phyloP scores from a whole-genome alignment of 441 rosid species.

The Populus hybrid region DNA sequence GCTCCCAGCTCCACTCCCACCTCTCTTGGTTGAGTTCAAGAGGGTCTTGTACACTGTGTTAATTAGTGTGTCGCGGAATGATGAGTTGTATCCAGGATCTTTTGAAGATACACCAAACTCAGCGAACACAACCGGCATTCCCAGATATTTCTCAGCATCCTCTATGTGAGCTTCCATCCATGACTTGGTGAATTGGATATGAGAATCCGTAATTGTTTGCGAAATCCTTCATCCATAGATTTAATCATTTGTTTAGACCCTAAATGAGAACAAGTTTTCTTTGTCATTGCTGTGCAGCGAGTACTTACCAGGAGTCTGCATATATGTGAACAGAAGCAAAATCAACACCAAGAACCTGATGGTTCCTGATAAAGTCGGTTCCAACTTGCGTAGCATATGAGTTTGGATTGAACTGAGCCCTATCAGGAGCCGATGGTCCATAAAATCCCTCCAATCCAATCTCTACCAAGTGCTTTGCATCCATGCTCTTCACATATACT shows the following conservation, averaged over 20 bases:
- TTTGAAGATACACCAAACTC: constrained; percentile 87
- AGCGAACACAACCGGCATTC: constrained; percentile 81
- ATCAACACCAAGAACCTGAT: constrained; percentile 54
- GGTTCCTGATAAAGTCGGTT: constrained; percentile 65
- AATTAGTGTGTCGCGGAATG: constrained; percentile 62
- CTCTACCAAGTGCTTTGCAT: constrained; percentile 61
- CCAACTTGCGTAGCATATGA: constrained; percentile 57
- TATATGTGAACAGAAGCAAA: constrained; percentile 66
- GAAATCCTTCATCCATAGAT: constrained; percentile 66
- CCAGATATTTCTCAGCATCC: constrained; percentile 78
- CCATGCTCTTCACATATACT: constrained; percentile 53
- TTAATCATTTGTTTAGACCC: neutral
- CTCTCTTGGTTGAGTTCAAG: constrained; percentile 78
- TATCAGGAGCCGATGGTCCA: constrained; percentile 57
- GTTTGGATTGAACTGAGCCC: constrained; percentile 65
- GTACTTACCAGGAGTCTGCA: constrained; percentile 70
- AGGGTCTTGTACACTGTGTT: constrained; percentile 68
- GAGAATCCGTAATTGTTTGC: constrained; percentile 50
- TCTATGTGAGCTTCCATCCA: constrained; percentile 95
- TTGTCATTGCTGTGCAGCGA: constrained; percentile 5
- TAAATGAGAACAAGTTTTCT: neutral
- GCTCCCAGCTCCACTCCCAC: constrained; percentile 90
- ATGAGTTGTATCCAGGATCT: constrained; percentile 78
- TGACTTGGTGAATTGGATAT: constrained; percentile 72
- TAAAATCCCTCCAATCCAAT: constrained; percentile 73